Base-by-base conservation (phyloP, 768 basidiomycete species). In the Suillus sp. region DNA sequence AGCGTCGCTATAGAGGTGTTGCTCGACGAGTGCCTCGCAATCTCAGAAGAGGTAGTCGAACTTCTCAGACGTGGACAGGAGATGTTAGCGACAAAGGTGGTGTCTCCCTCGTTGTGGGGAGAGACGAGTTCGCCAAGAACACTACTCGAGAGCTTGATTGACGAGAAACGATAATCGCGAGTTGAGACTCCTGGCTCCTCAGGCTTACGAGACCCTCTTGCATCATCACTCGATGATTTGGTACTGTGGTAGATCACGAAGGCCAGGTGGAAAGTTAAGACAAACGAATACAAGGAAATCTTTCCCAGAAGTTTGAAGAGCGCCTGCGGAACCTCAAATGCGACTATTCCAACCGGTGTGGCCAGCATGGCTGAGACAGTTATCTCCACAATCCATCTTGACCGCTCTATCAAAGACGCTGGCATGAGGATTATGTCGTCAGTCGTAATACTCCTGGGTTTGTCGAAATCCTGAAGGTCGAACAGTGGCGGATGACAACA, bases 401-500 rank as follows among this genome's bases (percentile, higher is more conserved):
- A 30, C 30, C 20, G 20, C 20, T 53, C 51, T n/a, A 32, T 53
- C 51, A 34, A 32, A 13, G 20, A 20, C 11, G 30, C 51, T 34
- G 20, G 32, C 30, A 53, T 53, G 32, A 32, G 20, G 51, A 53
- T 13, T 11, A n/a, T 53, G 32, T 53, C 30, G 9, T 34, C 11
- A 13, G 30, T 53, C 30, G 9, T 32, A 5, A 30, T 51, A 16
- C 30, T 20, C 30, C 11, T 53, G 18, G 6, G 20, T 32, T 53
- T 34, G 5, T 53, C 27, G 30, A 51, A 51, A 30, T 30, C 18
- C 18, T 30, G 11, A 7, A 53, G 11, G 30, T n/a, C 10, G 30
- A 2, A n/a, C n/a, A n/a, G 51, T 53, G 51, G 51, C 27, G 51
- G 51, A n/a, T 53, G 51, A 53, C 51, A 53, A 53, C 30, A 53